Percentiles rank a stretch among this genome's conserved stretches.
phyloP scores from a whole-genome alignment of 805 yeast species.

The Monosporozyma aquatica region DNA sequence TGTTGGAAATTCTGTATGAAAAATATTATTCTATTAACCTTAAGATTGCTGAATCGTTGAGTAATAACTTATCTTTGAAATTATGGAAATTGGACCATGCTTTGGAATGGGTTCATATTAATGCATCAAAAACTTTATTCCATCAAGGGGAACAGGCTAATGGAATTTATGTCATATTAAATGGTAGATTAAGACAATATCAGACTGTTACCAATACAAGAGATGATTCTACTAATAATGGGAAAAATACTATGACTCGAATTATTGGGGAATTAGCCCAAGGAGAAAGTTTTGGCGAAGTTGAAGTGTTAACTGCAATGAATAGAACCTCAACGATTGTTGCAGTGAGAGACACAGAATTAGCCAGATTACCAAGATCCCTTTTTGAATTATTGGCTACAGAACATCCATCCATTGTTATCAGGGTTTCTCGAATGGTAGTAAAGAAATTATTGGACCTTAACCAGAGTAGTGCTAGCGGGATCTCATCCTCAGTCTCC shows the following conservation, averaged over 20 bases:
- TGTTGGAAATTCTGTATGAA: conserved; percentile 60
- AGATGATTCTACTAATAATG: conserved; percentile 7
- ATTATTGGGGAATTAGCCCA: conserved; percentile 76
- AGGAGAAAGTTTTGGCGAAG: conserved; percentile 91
- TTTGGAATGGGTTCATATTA: conserved; percentile 85
- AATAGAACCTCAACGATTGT: conserved; percentile 60
- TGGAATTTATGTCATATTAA: conserved; percentile 80
- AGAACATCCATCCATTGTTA: conserved; percentile 82
- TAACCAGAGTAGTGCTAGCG: conserved; percentile 5
- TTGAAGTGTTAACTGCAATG: conserved; percentile 81
- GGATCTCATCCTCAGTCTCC: conserved; percentile 8
- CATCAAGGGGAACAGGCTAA: conserved; percentile 81
- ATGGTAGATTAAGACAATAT: conserved; percentile 75
- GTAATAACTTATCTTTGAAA: conserved; percentile 55
- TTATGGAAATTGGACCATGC: conserved; percentile 79
- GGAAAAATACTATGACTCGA: conserved; percentile 3
- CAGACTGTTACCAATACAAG: conserved; percentile 16
- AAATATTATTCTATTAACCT: conserved; percentile 67
- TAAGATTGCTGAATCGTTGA: conserved; percentile 65
- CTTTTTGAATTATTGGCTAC: conserved; percentile 77
- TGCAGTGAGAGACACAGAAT: conserved; percentile 88
- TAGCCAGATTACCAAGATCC: conserved; percentile 86
- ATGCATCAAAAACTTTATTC: conserved; percentile 76
- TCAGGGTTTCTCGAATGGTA: conserved; percentile 78
- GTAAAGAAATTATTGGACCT: conserved; percentile 43